Evolutionary conservation across 31 red algal species (phyloP).

Genomic region (Odonthalia washingtoniensis): DNA sequence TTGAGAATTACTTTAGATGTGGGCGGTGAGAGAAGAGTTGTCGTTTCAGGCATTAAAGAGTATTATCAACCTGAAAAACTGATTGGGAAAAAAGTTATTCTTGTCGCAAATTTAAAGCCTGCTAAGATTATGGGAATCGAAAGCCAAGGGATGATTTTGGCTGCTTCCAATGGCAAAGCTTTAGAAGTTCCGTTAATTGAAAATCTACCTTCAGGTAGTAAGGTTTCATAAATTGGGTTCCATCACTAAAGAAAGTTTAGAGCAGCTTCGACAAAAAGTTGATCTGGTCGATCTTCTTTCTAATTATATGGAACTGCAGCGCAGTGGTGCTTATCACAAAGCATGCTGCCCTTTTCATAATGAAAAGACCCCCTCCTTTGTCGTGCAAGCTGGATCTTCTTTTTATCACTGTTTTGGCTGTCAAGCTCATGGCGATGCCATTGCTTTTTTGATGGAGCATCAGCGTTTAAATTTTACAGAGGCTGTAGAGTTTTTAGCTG

Average conservation of each 20-base stretch:
- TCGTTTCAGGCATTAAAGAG: slow-evolving; percentile 8
- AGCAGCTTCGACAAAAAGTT: not conserved
- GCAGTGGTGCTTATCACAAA: not conserved
- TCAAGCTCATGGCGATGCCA: not conserved
- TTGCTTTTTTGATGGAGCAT: slow-evolving; percentile 8
- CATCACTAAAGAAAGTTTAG: slow-evolving; percentile 12
- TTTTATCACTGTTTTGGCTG: slow-evolving; percentile 38
- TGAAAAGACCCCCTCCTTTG: slow-evolving; percentile 35
- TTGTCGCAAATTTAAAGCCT: slow-evolving; percentile 12
- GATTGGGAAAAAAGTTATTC: slow-evolving; percentile 9
- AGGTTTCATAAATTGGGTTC: not conserved
- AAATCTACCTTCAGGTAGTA: too few relatives aligned
- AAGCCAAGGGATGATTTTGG: slow-evolving; percentile 5
- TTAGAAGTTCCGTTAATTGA: too few relatives aligned
- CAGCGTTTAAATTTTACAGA: not conserved
- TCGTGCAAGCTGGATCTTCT: not conserved
- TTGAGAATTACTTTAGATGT: slow-evolving; percentile 14
- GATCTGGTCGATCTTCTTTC: not conserved
- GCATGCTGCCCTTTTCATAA: slow-evolving; percentile 18
- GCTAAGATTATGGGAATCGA: slow-evolving; percentile 13
- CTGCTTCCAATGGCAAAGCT: not conserved
- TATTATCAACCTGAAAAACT: slow-evolving; percentile 10
- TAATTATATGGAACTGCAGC: not conserved
- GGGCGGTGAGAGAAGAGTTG: not conserved
- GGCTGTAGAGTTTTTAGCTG: not conserved